phyloP scores from a whole-genome alignment of 345 rosid genomes.

The Populus nigra region DNA sequence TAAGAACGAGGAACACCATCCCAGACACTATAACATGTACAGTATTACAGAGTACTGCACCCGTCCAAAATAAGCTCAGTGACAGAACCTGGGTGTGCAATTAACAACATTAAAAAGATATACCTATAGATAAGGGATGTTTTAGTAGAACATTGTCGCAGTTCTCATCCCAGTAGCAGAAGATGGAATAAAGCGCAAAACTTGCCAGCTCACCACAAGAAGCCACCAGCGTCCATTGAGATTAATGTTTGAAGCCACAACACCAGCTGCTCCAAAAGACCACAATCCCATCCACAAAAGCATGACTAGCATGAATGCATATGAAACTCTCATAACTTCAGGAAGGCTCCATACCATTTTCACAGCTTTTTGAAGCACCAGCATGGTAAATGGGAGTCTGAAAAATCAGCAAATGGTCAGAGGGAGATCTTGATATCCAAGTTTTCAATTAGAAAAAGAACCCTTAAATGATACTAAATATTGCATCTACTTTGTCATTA shows the following conservation, averaged over 20 bases:
- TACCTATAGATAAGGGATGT: constrained; percentile 9
- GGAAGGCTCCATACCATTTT: constrained; percentile 93
- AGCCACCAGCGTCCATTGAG: constrained; percentile 83
- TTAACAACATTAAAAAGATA: constrained; percentile 22
- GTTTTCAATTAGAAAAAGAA: constrained; percentile 4
- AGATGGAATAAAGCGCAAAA: constrained; percentile 47
- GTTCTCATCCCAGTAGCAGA: constrained; percentile 22
- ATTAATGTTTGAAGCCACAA: constrained; percentile 75
- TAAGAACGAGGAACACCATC: constrained; percentile 85
- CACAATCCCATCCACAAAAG: constrained; percentile 88
- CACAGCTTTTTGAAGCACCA: constrained; percentile 80
- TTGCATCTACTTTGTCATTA: not conserved
- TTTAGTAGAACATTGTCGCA: constrained; percentile 17
- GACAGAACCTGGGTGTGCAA: constrained; percentile 67
- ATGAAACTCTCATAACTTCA: constrained; percentile 72
- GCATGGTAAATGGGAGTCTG: constrained; percentile 84
- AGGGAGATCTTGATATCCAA: constrained; percentile 5
- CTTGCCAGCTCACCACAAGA: constrained; percentile 99
- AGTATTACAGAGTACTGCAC: constrained; percentile 89
- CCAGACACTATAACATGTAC: constrained; percentile 97
- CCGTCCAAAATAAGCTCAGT: constrained; percentile 95
- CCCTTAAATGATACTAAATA: not conserved
- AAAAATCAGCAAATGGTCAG: constrained; percentile 29
- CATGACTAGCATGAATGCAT: constrained; percentile 69
- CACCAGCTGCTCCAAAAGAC: constrained; percentile 93